phyloP scores from a whole-genome alignment of 306 rosid genomes.

The Pterocarpus santalinus region DNA sequence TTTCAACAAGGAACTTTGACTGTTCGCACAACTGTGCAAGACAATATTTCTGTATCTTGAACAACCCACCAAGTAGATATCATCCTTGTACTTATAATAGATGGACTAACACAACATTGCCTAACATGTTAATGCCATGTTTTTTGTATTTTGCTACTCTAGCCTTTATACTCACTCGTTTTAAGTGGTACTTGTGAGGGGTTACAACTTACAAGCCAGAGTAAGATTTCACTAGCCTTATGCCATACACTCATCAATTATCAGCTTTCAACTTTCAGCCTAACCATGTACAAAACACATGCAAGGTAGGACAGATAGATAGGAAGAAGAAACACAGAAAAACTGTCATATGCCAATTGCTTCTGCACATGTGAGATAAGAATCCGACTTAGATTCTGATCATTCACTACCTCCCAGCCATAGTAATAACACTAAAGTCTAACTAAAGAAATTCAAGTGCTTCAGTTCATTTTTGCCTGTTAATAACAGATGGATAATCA shows the following conservation, averaged over 20 bases:
- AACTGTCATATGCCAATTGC: neutral
- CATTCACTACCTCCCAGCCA: constrained; percentile 5
- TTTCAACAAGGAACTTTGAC: constrained; percentile 20
- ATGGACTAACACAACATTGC: constrained; percentile 8
- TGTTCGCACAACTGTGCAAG: constrained; percentile 5
- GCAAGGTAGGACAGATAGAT: neutral
- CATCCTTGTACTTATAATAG: neutral
- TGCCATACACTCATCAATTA: constrained; percentile 11
- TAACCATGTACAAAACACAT: constrained; percentile 19
- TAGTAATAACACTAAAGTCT: neutral
- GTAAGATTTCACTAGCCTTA: constrained; percentile 8
- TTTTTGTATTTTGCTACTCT: neutral
- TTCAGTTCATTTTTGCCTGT: neutral
- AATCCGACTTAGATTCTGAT: neutral
- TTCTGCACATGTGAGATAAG: neutral
- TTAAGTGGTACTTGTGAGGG: neutral
- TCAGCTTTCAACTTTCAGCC: constrained; percentile 20
- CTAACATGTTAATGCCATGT: constrained; percentile 6
- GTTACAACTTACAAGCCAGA: constrained; percentile 15
- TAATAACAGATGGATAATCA: neutral
- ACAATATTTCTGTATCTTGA: constrained; percentile 13
- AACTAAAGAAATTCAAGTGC: constrained; percentile 12
- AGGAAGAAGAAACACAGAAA: neutral
- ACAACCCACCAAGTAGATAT: constrained; percentile 12
- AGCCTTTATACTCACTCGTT: neutral